These are phyloP conservation scores for Sherardia arvensis DNA, from an alignment of 257 asterid species.

Conservation along the genomic window DNA sequence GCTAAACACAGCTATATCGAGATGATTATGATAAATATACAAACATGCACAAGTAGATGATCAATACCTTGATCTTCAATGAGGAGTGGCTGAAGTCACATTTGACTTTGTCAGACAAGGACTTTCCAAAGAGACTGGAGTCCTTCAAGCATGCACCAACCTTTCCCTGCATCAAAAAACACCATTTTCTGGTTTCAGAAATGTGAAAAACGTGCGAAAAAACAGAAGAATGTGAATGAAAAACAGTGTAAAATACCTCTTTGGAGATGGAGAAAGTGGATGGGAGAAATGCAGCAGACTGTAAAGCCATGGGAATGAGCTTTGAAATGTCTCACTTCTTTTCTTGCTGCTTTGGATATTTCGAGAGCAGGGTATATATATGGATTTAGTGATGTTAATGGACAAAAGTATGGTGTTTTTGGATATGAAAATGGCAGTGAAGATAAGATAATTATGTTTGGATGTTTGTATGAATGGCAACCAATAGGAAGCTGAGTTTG, in stretches of 20 bases:
- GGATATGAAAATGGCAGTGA: conserved; percentile 26
- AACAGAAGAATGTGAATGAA: too few relatives aligned
- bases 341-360: conserved; percentile 10
- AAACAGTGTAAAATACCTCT: conserved; percentile 53
- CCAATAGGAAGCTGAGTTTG: conserved; percentile 53
- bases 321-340: background rate
- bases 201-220: background rate
- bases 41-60: background rate
- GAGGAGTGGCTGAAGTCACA: conserved; percentile 35
- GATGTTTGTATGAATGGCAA: conserved; percentile 33
- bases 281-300: conserved; percentile 59
- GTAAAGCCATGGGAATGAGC: conserved; percentile 58
- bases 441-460: conserved; percentile 61
- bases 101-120: conserved; percentile 51
- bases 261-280: conserved; percentile 53
- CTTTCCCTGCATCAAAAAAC: conserved; percentile 44
- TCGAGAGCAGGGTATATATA: conserved; percentile 19
- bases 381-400: conserved; percentile 11
- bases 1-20: too few relatives aligned
- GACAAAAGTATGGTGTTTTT: background rate
- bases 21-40: background rate
- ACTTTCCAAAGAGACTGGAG: conserved; percentile 58
- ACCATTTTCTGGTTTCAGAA: background rate
- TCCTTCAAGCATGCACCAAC: conserved; percentile 42
- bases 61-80: conserved; percentile 40